Conservation (phyloP, 495 filamentous ascomycete genomes). For the Penicillium longicatenatum region DNA sequence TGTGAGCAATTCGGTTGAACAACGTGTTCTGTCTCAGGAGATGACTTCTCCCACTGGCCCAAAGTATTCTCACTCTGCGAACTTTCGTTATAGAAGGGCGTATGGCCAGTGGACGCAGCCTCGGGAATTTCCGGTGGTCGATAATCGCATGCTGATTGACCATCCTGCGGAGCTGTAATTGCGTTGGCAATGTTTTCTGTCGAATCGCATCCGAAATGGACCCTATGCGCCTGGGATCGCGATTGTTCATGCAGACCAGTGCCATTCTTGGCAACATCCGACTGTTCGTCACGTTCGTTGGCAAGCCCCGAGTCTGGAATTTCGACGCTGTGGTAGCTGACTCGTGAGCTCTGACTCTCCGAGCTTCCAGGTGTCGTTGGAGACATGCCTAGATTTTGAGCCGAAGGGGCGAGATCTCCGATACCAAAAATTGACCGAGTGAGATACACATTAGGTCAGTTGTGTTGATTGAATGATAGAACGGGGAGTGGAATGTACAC, state of each 20-base stretch:
- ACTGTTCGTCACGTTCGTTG: neutral
- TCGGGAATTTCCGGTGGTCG: too few species aligned
- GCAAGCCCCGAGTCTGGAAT: neutral
- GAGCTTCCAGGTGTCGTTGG: neutral
- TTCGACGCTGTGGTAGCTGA: neutral
- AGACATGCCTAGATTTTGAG: neutral
- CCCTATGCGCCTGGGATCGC: neutral
- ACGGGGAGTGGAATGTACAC: too few species aligned
- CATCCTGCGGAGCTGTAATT: neutral
- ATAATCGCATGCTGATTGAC: neutral
- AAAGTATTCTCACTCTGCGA: neutral
- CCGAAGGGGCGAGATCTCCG: too few species aligned
- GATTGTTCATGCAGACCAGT: neutral
- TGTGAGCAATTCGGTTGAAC: too few species aligned
- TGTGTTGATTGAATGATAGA: too few species aligned
- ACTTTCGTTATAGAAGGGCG: neutral
- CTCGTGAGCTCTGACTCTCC: neutral
- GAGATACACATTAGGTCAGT: too few species aligned
- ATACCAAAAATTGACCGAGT: too few species aligned
- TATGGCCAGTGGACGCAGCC: too few species aligned
- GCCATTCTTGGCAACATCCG: neutral
- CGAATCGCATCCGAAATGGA: neutral
- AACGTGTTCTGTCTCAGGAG: neutral
- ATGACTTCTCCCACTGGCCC: neutral
- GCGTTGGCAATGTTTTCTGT: neutral